A percentile compares a stretch with the other conserved stretches of the same genome.
Conservation (phyloP, 352 stramenopile species). For the Labyrinthula sp. region DNA sequence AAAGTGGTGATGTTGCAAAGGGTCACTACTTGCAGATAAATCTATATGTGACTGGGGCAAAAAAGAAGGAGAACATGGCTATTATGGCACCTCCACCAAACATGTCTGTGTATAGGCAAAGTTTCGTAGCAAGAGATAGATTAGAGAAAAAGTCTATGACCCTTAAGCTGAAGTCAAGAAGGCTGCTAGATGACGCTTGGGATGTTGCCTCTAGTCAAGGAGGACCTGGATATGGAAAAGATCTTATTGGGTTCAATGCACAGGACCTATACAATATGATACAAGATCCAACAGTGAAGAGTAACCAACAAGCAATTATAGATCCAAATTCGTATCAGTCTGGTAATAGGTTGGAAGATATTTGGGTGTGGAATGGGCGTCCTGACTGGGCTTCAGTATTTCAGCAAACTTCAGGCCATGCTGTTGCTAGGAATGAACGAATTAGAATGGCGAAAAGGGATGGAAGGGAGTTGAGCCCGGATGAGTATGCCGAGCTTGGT, state of each 20-base stretch:
- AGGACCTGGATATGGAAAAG: no score
- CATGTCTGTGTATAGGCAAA: not conserved
- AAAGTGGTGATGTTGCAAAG: constrained; percentile 29
- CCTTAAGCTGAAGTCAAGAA: constrained; percentile 12
- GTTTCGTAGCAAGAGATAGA: not conserved
- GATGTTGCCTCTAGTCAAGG: no score
- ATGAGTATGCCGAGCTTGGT: no score
- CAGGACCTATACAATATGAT: constrained; percentile 30
- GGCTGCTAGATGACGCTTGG: constrained; percentile 8
- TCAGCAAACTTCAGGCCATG: no score
- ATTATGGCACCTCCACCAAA: not conserved
- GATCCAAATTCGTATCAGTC: constrained; percentile 1
- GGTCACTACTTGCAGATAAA: constrained; percentile 36
- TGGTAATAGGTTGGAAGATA: constrained; percentile 32
- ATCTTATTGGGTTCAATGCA: constrained; percentile 27
- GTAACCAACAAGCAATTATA: constrained; percentile 7
- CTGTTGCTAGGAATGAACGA: no score
- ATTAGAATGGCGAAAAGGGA: no score
- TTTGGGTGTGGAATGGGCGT: constrained; percentile 37
- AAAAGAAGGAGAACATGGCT: constrained; percentile 25
- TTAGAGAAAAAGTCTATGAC: not conserved
- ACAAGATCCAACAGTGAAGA: constrained; percentile 28
- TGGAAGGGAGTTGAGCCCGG: no score
- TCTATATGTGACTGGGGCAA: constrained; percentile 34
- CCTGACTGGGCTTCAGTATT: constrained; percentile 31